phyloP scores from a whole-genome alignment of 108 stramenopile genomes.

The Nannochloropsis oceanica region DNA sequence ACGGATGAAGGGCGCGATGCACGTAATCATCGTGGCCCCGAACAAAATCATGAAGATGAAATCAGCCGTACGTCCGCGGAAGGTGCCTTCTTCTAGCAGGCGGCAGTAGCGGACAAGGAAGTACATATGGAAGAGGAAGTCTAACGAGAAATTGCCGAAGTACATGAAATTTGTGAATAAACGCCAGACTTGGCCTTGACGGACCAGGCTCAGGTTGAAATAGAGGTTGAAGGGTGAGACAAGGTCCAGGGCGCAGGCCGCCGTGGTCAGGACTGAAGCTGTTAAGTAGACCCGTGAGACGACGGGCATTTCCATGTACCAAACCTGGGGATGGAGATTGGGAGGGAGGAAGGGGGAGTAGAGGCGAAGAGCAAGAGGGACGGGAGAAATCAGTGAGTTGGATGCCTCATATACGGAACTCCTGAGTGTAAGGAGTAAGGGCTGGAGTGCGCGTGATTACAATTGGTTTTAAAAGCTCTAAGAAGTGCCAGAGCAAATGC shows the following conservation, averaged over 20 bases:
- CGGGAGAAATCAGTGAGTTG: no score
- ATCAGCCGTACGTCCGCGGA: slow-evolving; percentile 75
- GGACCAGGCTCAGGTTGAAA: slow-evolving; percentile 58
- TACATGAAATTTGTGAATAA: slow-evolving; percentile 82
- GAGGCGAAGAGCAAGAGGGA: no score
- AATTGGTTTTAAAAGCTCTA: no score
- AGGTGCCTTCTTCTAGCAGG: slow-evolving; percentile 83
- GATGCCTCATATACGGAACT: no score
- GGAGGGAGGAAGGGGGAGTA: no score
- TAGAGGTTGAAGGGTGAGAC: slow-evolving; percentile 72
- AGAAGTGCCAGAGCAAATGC: no score
- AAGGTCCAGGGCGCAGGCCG: slow-evolving; percentile 71
- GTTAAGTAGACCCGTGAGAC: slow-evolving; percentile 86
- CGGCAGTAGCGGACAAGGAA: slow-evolving; percentile 87
- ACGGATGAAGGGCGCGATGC: slow-evolving; percentile 59
- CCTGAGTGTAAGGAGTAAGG: no score
- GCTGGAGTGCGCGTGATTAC: no score
- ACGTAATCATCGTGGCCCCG: slow-evolving; percentile 57
- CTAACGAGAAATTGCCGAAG: slow-evolving; percentile 87
- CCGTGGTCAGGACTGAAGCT: slow-evolving; percentile 78
- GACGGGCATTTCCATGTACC: slow-evolving; percentile 92
- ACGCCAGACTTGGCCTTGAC: slow-evolving; percentile 79
- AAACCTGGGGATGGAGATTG: background rate
- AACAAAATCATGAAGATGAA: slow-evolving; percentile 82
- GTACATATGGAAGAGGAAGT: slow-evolving; percentile 98